These are phyloP conservation scores for Uronychia binucleata DNA, from an alignment of 73 alveolate genomes.

Conservation along the genomic window DNA sequence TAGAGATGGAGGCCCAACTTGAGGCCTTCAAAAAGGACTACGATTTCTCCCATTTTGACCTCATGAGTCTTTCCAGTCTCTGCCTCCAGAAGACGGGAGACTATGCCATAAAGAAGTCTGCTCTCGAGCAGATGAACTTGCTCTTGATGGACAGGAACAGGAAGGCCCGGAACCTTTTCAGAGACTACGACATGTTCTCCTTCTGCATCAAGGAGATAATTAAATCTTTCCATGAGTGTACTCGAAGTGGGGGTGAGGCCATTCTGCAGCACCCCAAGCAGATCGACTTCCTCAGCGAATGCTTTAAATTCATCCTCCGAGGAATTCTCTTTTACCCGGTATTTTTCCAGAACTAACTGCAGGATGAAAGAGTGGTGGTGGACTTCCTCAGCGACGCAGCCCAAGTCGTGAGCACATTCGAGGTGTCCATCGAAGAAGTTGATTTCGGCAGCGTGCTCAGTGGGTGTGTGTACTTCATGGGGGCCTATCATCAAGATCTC, in stretches of 20 bases:
- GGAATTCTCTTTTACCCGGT: neutral
- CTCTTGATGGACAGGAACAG: conserved; percentile 20
- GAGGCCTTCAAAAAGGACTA: conserved; percentile 16
- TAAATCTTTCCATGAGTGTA: conserved; percentile 16
- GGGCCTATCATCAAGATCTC: neutral
- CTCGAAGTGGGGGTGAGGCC: conserved; percentile 4
- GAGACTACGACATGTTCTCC: conserved; percentile 8
- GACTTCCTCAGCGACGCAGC: neutral
- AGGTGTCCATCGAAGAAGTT: neutral
- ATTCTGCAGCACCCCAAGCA: neutral
- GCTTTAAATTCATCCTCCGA: conserved; percentile 16
- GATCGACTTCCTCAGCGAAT: conserved; percentile 14
- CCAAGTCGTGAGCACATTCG: neutral
- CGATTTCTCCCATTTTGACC: conserved; percentile 33
- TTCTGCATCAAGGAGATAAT: conserved; percentile 7
- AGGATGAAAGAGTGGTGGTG: conserved; percentile 15
- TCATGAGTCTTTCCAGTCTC: neutral
- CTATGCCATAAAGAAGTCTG: conserved; percentile 26
- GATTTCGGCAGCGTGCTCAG: neutral
- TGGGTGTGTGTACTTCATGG: neutral
- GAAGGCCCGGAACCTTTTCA: conserved; percentile 23
- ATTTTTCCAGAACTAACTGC: too few relatives aligned
- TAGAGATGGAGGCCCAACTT: neutral
- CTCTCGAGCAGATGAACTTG: conserved; percentile 26
- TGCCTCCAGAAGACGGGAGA: neutral